Conservation (phyloP, 2,329 filamentous ascomycete species). For the Fusarium aywerte region DNA sequence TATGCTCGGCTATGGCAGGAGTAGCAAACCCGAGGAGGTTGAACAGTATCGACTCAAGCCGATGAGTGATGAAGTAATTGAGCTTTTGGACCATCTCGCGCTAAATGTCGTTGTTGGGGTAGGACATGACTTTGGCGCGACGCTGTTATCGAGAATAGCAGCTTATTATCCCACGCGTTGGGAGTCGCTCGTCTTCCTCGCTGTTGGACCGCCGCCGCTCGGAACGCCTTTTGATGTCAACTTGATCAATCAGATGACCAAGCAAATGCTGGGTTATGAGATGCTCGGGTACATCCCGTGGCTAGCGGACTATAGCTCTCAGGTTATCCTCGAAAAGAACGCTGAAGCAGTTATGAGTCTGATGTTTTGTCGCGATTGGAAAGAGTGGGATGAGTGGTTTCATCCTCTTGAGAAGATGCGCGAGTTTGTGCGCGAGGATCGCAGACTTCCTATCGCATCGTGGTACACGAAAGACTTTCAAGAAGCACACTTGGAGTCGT, state of each 20-base stretch:
- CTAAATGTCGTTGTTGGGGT: slow-evolving; percentile 57
- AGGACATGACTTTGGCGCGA: slow-evolving; percentile 53
- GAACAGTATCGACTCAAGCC: slow-evolving; percentile 48
- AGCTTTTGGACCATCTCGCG: slow-evolving; percentile 48
- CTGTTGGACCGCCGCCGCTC: slow-evolving; percentile 47
- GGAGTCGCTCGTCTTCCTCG: slow-evolving; percentile 43
- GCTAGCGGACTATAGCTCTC: slow-evolving; percentile 35
- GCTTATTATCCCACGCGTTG: slow-evolving; percentile 43
- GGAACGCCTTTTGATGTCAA: slow-evolving; percentile 48
- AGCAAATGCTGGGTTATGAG: slow-evolving; percentile 44
- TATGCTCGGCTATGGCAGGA: slow-evolving; percentile 54
- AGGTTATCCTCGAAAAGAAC: slow-evolving; percentile 40
- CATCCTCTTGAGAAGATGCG: slow-evolving; percentile 46
- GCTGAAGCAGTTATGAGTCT: slow-evolving; percentile 45
- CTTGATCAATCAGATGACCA: slow-evolving; percentile 49
- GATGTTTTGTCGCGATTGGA: slow-evolving; percentile 43
- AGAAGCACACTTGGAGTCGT: slow-evolving; percentile 40
- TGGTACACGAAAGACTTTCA: slow-evolving; percentile 46
- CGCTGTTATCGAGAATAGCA: slow-evolving; percentile 46
- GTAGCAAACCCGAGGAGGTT: slow-evolving; percentile 47
- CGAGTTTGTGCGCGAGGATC: slow-evolving; percentile 42
- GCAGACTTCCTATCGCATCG: slow-evolving; percentile 34
- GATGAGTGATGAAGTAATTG: slow-evolving; percentile 49
- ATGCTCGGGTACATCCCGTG: slow-evolving; percentile 50
- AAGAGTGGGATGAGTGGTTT: slow-evolving; percentile 44